Conservation (phyloP, 176 grass and related monocot genomes). For the Juncus inflexus region DNA sequence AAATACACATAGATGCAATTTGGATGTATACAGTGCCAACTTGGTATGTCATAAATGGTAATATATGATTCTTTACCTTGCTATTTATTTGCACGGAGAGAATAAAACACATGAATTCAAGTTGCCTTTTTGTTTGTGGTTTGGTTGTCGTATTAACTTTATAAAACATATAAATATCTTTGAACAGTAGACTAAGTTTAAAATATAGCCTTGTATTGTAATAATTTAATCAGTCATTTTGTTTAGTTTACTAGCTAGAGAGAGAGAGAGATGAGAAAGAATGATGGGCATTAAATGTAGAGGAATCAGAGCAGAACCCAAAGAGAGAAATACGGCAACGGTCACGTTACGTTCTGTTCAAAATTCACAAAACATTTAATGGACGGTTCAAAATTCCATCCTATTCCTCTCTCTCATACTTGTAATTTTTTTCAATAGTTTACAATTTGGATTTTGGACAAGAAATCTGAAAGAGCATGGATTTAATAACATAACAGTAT, state of each 20-base stretch:
- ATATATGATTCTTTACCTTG: no score
- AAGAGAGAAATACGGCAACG: constrained; percentile 20
- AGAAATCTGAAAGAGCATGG: no score
- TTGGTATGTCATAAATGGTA: no score
- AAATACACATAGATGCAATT: no score
- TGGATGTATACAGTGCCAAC: no score
- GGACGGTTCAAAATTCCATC: constrained; percentile 15
- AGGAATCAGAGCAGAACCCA: background rate
- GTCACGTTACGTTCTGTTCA: constrained; percentile 26
- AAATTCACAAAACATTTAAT: background rate
- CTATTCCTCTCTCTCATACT: background rate
- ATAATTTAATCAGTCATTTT: background rate
- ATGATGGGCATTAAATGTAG: background rate
- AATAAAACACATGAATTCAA: no score
- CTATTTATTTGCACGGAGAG: no score
- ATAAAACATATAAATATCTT: background rate
- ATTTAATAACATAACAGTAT: no score
- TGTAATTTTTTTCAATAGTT: no score
- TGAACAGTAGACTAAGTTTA: background rate
- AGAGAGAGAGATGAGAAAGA: background rate
- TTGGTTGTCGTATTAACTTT: background rate
- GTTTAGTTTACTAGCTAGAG: background rate
- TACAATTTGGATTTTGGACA: no score
- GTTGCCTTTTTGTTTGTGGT: background rate
- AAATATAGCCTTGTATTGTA: background rate